These are phyloP conservation scores for Stagonosporopsis chrysanthemi DNA, from an alignment of 2,329 filamentous ascomycete species.

Conservation along the genomic window DNA sequence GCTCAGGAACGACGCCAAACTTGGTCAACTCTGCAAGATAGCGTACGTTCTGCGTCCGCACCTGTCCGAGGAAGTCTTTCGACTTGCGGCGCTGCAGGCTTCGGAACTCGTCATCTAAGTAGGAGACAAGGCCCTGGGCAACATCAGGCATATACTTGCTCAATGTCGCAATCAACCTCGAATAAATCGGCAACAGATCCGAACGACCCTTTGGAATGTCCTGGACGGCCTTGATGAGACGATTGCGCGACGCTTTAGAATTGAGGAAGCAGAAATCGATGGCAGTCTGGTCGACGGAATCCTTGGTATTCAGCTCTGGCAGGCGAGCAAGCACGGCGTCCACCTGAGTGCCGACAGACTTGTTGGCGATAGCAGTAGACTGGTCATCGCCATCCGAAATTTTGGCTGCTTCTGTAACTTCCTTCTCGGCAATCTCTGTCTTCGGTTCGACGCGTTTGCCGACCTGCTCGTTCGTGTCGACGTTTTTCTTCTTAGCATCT, in stretches of 20 bases:
- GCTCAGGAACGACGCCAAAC: slow-evolving; percentile 96
- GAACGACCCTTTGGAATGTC: slow-evolving; percentile 94
- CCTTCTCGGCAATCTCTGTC: slow-evolving; percentile 44
- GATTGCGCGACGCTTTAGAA: slow-evolving; percentile 95
- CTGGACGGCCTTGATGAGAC: slow-evolving; percentile 89
- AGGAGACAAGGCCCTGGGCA: slow-evolving; percentile 87
- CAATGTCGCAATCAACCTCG: slow-evolving; percentile 90
- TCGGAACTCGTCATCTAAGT: slow-evolving; percentile 95
- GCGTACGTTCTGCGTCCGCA: slow-evolving; percentile 92
- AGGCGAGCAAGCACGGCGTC: slow-evolving; percentile 86
- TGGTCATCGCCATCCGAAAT: slow-evolving; percentile 73
- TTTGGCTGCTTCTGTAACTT: slow-evolving; percentile 59
- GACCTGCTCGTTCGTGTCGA: slow-evolving; percentile 79
- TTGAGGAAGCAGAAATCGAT: slow-evolving; percentile 98
- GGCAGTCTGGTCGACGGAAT: slow-evolving; percentile 87
- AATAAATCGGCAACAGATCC: slow-evolving; percentile 88
- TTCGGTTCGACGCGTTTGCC: slow-evolving; percentile 73
- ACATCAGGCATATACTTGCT: slow-evolving; percentile 94
- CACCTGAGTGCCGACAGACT: slow-evolving; percentile 95
- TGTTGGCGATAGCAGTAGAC: slow-evolving; percentile 95
- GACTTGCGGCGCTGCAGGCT: slow-evolving; percentile 96
- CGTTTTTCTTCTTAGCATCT: slow-evolving; percentile 92
- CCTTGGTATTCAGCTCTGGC: slow-evolving; percentile 91
- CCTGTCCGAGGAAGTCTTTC: slow-evolving; percentile 95
- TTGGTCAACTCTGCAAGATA: slow-evolving; percentile 98